Conservation (phyloP, 139 green algal genomes). For the Chlamydomonas sphaeroides region DNA sequence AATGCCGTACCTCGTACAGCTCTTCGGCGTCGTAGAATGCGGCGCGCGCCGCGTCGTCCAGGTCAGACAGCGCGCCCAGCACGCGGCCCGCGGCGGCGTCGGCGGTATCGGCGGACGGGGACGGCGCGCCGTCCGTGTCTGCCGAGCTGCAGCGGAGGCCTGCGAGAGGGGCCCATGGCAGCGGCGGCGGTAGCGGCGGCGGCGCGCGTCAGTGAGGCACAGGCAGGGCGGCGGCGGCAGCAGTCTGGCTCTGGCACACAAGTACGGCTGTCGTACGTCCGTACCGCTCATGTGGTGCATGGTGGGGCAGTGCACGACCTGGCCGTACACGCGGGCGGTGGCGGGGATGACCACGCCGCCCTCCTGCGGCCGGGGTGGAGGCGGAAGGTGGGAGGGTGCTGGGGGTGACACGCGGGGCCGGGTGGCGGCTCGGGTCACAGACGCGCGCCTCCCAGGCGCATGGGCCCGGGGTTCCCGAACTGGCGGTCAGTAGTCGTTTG, state of each 20-base stretch:
- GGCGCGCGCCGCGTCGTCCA: conserved; percentile 9
- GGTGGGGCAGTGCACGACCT: conserved; percentile 54
- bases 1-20: conserved; percentile 18
- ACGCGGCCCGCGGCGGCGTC: background rate
- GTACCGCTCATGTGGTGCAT: conserved; percentile 45
- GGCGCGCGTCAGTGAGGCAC: no score
- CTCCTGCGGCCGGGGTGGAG: background rate
- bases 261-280: background rate
- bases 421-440: no score
- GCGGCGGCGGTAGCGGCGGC: no score
- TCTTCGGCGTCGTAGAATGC: background rate
- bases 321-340: conserved; percentile 49
- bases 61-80: conserved; percentile 31
- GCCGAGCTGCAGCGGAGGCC: no score
- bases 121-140: background rate
- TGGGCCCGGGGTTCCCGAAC: no score
- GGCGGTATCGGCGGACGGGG: background rate
- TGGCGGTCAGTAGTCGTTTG: no score
- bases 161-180: no score
- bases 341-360: conserved; percentile 60
- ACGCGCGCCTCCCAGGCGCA: no score
- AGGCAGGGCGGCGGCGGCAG: no score
- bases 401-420: no score
- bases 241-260: background rate
- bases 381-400: no score